Percentiles rank a stretch among this genome's conserved stretches.
Conservation (phyloP, 1,284 basidiomycete species). For the Fomes fomentarius region DNA sequence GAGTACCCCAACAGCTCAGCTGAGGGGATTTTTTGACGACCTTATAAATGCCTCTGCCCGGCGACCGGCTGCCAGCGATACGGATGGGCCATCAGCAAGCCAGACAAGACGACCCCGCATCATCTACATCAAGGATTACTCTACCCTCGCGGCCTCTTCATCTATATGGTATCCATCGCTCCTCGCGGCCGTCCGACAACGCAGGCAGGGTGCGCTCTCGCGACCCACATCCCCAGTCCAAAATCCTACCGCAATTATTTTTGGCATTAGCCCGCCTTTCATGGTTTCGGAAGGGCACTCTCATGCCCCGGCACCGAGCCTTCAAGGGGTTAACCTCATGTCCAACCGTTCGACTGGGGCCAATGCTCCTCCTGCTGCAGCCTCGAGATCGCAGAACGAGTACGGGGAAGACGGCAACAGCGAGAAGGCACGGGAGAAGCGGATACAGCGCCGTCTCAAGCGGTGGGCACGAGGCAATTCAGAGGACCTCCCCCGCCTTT, state of each 20-base stretch:
- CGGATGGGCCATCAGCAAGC: constrained; percentile 23
- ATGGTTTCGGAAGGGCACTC: constrained; percentile 42
- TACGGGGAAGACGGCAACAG: constrained; percentile 69
- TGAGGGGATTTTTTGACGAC: constrained; percentile 74
- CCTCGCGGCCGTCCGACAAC: constrained; percentile 72
- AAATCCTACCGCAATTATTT: constrained; percentile 79
- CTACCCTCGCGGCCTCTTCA: constrained; percentile 72
- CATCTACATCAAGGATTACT: constrained; percentile 82
- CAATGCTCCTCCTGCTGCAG: constrained; percentile 3
- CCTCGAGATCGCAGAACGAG: constrained; percentile 39
- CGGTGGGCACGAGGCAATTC: constrained; percentile 71
- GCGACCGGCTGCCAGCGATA: constrained; percentile 25
- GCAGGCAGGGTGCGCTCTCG: constrained; percentile 64
- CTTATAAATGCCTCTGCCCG: constrained; percentile 63
- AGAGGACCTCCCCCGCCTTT: constrained; percentile 63
- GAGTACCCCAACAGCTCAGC: constrained; percentile 49
- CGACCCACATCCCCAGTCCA: constrained; percentile 57
- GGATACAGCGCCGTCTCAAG: constrained; percentile 65
- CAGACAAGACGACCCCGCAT: constrained; percentile 61
- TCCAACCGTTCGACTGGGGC: constrained; percentile 16
- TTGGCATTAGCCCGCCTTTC: constrained; percentile 80
- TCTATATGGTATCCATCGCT: constrained; percentile 81
- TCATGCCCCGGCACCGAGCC: constrained; percentile 31
- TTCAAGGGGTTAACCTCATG: constrained; percentile 38
- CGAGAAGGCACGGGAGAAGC: constrained; percentile 66